Percentiles rank a stretch among this genome's conserved stretches.
These are phyloP conservation scores for Viridothelium virens DNA, from an alignment of 495 filamentous ascomycete genomes.

Conservation along the genomic window DNA sequence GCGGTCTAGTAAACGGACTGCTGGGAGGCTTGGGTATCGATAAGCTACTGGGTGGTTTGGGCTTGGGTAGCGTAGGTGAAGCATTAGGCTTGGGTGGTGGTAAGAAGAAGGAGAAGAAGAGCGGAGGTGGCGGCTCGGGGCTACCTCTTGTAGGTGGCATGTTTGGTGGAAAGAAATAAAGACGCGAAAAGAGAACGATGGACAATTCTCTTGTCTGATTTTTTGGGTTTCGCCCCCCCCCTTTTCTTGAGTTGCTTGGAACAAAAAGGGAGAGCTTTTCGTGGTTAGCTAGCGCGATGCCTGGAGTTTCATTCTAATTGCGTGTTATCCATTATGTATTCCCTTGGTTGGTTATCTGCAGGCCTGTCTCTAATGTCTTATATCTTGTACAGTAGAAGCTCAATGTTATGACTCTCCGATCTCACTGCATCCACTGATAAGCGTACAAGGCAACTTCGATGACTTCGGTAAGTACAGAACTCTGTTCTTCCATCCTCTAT, in stretches of 20 bases:
- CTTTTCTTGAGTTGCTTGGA: not conserved
- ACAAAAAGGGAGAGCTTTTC: not conserved
- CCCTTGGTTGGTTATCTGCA: not conserved
- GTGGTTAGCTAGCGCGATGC: not conserved
- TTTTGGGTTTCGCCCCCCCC: not conserved
- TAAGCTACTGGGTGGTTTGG: constrained; percentile 66
- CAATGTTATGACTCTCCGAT: not conserved
- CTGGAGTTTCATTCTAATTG: not conserved
- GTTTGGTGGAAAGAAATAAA: constrained; percentile 26
- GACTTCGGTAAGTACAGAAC: not conserved
- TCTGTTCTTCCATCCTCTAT: not conserved
- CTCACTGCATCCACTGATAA: not conserved
- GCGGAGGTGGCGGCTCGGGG: constrained; percentile 25
- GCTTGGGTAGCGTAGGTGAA: constrained; percentile 48
- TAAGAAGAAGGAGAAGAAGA: constrained; percentile 42
- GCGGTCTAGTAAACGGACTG: constrained; percentile 68
- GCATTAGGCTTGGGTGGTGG: constrained; percentile 38
- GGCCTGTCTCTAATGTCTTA: not conserved
- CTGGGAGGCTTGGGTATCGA: constrained; percentile 74
- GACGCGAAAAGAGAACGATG: not conserved
- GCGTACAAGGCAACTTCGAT: not conserved
- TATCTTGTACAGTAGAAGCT: not conserved
- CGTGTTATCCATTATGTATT: not conserved
- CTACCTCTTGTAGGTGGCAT: constrained; percentile 38
- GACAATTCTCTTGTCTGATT: not conserved